Conservation (phyloP, 2,329 filamentous ascomycete genomes). For the Lecanicillium sp. region DNA sequence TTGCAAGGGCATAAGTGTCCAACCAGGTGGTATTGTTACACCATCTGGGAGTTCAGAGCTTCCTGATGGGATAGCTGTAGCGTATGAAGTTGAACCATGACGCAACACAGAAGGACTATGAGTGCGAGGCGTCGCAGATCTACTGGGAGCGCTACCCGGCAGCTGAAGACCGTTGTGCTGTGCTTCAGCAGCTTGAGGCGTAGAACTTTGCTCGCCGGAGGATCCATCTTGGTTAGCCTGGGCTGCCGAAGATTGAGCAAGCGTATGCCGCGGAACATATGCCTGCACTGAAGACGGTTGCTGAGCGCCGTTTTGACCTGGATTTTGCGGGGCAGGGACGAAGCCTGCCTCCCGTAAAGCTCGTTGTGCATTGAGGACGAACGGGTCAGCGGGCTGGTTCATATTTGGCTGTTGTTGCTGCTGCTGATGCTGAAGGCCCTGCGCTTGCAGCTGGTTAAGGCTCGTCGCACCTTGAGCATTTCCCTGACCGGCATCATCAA, state of each 20-base stretch:
- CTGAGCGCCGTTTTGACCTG: too few species aligned
- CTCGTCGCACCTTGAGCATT: neutral
- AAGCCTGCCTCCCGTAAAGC: too few species aligned
- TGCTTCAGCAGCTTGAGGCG: neutral
- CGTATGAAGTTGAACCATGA: slow-evolving; percentile 36
- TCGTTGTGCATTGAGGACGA: too few species aligned
- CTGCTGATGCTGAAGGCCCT: too few species aligned
- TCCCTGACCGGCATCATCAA: slow-evolving; percentile 1
- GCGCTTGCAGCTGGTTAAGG: too few species aligned
- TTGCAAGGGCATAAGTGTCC: slow-evolving; percentile 56
- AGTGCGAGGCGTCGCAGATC: slow-evolving; percentile 1
- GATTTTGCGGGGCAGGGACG: too few species aligned
- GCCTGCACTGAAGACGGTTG: too few species aligned
- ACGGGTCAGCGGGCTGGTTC: too few species aligned
- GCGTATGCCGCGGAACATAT: too few species aligned
- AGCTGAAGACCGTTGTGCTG: slow-evolving; percentile 13
- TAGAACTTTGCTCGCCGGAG: slow-evolving; percentile 1
- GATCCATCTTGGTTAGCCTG: slow-evolving; percentile 11
- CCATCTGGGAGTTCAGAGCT: slow-evolving; percentile 55
- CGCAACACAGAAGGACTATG: slow-evolving; percentile 34
- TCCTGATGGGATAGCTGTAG: slow-evolving; percentile 47
- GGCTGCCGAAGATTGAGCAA: slow-evolving; percentile 3
- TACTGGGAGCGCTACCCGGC: slow-evolving; percentile 3
- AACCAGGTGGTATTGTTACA: slow-evolving; percentile 55
- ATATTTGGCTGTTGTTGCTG: too few species aligned